A percentile compares a stretch with the other conserved stretches of the same genome.
These are phyloP conservation scores for Didymella exigua DNA, from an alignment of 2,329 filamentous ascomycete genomes.

Conservation along the genomic window DNA sequence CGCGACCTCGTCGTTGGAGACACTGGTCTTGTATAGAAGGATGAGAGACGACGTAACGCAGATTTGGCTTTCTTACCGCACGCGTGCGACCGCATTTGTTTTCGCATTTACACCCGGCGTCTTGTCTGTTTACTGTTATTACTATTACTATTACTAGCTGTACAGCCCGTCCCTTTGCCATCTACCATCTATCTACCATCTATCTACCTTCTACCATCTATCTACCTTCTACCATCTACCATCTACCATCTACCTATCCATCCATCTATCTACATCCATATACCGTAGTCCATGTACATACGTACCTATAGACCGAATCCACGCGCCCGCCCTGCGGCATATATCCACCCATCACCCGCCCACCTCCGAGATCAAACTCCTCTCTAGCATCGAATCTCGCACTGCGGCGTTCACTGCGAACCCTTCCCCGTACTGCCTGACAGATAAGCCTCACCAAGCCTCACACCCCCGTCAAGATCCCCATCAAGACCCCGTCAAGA, in stretches of 20 bases:
- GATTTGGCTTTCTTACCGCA: background rate
- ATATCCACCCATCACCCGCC: too few species aligned
- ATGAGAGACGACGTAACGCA: slow-evolving; percentile 10
- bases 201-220: background rate
- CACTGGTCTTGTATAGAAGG: slow-evolving; percentile 5
- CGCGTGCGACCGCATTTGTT: background rate
- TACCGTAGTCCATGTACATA: too few species aligned
- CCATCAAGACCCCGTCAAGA: too few species aligned
- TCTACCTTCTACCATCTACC: background rate
- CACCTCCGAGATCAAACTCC: too few species aligned
- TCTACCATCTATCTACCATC: background rate
- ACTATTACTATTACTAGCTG: background rate
- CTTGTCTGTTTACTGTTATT: background rate
- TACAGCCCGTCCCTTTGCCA: background rate
- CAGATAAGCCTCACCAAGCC: too few species aligned
- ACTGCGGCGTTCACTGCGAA: too few species aligned
- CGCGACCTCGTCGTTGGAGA: background rate
- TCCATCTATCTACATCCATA: too few species aligned
- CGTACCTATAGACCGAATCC: background rate
- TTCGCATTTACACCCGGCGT: slow-evolving; percentile 7
- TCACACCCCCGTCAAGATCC: background rate
- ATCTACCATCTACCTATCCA: background rate
- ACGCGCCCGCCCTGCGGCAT: too few species aligned
- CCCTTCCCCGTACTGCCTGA: too few species aligned
- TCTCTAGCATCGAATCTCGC: too few species aligned